Evolutionary conservation across 805 yeast genomes (phyloP), one percentile per base, ranked within the genome.

Genomic region (Candida golubevii): DNA sequence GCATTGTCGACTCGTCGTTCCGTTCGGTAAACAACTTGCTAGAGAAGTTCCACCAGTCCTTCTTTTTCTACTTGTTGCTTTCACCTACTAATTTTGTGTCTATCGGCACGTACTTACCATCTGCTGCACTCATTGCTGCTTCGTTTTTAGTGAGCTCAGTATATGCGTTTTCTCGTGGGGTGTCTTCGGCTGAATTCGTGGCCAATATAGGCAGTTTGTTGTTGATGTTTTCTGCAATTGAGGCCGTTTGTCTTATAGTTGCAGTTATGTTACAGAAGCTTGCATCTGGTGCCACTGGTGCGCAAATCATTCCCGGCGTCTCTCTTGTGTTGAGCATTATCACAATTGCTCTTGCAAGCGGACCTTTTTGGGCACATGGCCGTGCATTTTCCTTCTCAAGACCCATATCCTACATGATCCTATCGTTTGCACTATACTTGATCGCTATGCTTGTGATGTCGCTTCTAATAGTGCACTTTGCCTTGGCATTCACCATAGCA

Each of bases 11-110:
- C 65, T 88, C 95, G 2, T 71, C 85, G 8, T 82, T 90, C 59
- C 77, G 99, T 48, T 82, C 96, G 0, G 85, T 93, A 32, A 93
- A 93, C 67, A 93, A 93, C 61, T 72, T 93, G 53, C 71, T 91
- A 33, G 99, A 93, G 62, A 95, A 91, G 61, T 91, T 91, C 65
- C 99, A 93, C 65, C 99, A 93, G 65, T 88, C 97, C 1, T 93
- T 89, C 58, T 93, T 93, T 72, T 93, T 90, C 60, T 93, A 91
- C 66, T 73, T 91, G 53, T 62, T 93, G 66, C 64, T 93, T 39
- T 78, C 88, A 0, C 95, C 97, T 23, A 69, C 75, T 45, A 63
- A 76, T 46, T 93, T 93, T 68, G 96, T 93, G 13, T 88, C 97
- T 6, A 90, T 93, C 50, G 97, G 96, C 4, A 88, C 95, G 14